Evolutionary conservation across 805 yeast genomes (phyloP).

Genomic region (Yamadazyma ubonensis): DNA sequence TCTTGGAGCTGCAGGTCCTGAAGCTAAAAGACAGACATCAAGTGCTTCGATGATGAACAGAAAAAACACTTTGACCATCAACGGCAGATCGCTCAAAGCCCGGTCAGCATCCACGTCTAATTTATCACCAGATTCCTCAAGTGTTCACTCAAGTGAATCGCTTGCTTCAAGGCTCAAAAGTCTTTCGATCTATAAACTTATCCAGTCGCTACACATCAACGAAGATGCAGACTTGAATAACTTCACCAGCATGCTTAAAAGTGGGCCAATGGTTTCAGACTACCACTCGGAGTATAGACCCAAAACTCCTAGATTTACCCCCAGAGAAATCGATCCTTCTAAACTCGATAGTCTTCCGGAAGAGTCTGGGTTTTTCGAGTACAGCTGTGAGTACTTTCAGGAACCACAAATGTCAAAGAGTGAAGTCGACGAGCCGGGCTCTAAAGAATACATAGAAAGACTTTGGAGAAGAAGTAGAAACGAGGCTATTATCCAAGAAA

Average conservation of each 20-base stretch:
- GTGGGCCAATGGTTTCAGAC: constrained; percentile 34
- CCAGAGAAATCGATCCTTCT: constrained; percentile 24
- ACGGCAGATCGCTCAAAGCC: constrained; percentile 27
- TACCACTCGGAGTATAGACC: constrained; percentile 52
- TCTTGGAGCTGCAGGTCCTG: constrained; percentile 18
- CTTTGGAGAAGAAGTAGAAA: constrained; percentile 90
- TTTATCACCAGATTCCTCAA: constrained; percentile 17
- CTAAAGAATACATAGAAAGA: constrained; percentile 75
- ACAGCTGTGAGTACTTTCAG: constrained; percentile 87
- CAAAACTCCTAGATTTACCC: constrained; percentile 52
- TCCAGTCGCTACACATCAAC: constrained; percentile 38
- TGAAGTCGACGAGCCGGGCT: constrained; percentile 90
- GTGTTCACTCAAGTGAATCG: constrained; percentile 27
- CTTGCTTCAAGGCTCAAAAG: constrained; percentile 33
- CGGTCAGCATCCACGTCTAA: constrained; percentile 30
- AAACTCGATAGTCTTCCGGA: constrained; percentile 44
- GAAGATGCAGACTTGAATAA: constrained; percentile 42
- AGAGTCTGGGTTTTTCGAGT: constrained; percentile 65
- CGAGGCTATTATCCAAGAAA: constrained; percentile 79
- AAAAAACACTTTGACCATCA: constrained; percentile 27
- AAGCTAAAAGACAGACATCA: constrained; percentile 22
- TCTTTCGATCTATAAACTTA: constrained; percentile 33
- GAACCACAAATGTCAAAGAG: constrained; percentile 90
- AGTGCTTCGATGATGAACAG: constrained; percentile 19
- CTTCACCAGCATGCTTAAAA: constrained; percentile 35